Evolutionary conservation across 2,329 filamentous ascomycete genomes (phyloP).

Genomic region (Rasamsonia emersonii): DNA sequence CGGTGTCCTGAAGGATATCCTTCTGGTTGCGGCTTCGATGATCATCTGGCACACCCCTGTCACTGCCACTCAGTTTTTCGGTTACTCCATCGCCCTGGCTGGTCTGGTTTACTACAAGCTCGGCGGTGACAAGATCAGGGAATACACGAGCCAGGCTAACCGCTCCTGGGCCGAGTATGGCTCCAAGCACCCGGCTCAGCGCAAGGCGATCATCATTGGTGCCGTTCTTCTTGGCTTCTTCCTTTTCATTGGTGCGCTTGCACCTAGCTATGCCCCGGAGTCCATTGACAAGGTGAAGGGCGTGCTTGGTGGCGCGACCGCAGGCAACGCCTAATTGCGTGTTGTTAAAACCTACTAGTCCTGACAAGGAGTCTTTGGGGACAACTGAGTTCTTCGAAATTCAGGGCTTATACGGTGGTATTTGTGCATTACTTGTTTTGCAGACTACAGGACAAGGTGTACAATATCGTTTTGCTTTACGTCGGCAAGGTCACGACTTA

Average conservation of each 20-base stretch:
- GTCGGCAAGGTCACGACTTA: too few species aligned
- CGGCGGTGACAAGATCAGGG: slow-evolving; percentile 70
- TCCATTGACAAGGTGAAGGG: slow-evolving; percentile 26
- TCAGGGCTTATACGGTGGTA: too few species aligned
- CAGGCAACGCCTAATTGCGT: slow-evolving; percentile 28
- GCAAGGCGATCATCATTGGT: slow-evolving; percentile 66
- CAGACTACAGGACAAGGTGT: too few species aligned
- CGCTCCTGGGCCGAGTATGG: slow-evolving; percentile 85
- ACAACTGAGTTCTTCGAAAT: too few species aligned
- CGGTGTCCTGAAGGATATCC: slow-evolving; percentile 80
- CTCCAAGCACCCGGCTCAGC: slow-evolving; percentile 62
- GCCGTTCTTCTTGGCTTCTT: slow-evolving; percentile 59
- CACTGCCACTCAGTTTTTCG: slow-evolving; percentile 61
- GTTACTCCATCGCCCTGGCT: slow-evolving; percentile 63
- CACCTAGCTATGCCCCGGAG: slow-evolving; percentile 42
- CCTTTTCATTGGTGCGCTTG: slow-evolving; percentile 56
- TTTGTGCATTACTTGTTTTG: too few species aligned
- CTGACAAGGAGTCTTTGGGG: too few species aligned
- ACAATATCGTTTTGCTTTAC: too few species aligned
- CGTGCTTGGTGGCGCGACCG: slow-evolving; percentile 26
- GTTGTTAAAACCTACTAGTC: too few species aligned
- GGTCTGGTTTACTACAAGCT: slow-evolving; percentile 63
- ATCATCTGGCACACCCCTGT: slow-evolving; percentile 70
- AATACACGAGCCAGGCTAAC: slow-evolving; percentile 61
- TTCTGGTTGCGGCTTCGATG: slow-evolving; percentile 69